phyloP scores from a whole-genome alignment of 2,329 filamentous ascomycete species.

The Furcasterigmium furcatum region DNA sequence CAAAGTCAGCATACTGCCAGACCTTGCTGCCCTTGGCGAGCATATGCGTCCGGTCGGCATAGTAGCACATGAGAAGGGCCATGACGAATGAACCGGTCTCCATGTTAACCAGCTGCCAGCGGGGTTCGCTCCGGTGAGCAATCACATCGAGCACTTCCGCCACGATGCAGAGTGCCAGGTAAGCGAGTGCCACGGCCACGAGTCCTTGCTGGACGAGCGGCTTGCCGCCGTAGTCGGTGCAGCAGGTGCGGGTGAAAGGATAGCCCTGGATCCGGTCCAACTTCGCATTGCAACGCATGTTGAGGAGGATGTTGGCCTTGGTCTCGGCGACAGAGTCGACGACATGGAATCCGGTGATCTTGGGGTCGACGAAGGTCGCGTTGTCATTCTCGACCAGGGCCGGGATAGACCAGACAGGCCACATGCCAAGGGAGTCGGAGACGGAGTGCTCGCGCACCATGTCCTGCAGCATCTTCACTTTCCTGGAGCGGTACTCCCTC shows the following conservation, averaged over 20 bases:
- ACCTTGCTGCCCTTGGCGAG: conserved; percentile 16
- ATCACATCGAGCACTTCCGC: neutral
- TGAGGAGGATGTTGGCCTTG: conserved; percentile 42
- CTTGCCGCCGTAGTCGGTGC: conserved; percentile 36
- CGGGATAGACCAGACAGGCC: conserved; percentile 13
- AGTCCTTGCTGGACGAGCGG: conserved; percentile 15
- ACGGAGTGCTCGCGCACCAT: conserved; percentile 14
- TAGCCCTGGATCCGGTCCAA: conserved; percentile 25
- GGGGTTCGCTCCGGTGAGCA: neutral
- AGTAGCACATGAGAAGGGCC: conserved; percentile 20
- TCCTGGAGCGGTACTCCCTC: conserved; percentile 14
- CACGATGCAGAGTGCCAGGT: conserved; percentile 12
- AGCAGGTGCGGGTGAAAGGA: conserved; percentile 48
- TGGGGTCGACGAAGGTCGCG: conserved; percentile 14
- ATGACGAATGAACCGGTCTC: conserved; percentile 19
- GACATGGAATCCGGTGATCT: conserved; percentile 24
- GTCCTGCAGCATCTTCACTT: conserved; percentile 18
- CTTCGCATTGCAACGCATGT: conserved; percentile 46
- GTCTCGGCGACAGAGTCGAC: conserved; percentile 21
- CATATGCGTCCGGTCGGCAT: conserved; percentile 21
- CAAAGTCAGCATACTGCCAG: neutral
- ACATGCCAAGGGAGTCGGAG: conserved; percentile 4
- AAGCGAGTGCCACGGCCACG: conserved; percentile 12
- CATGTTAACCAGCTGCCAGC: conserved; percentile 14
- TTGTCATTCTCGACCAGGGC: conserved; percentile 3